Conservation (phyloP, 2,329 filamentous ascomycete genomes). For the Botrytis deweyae region DNA sequence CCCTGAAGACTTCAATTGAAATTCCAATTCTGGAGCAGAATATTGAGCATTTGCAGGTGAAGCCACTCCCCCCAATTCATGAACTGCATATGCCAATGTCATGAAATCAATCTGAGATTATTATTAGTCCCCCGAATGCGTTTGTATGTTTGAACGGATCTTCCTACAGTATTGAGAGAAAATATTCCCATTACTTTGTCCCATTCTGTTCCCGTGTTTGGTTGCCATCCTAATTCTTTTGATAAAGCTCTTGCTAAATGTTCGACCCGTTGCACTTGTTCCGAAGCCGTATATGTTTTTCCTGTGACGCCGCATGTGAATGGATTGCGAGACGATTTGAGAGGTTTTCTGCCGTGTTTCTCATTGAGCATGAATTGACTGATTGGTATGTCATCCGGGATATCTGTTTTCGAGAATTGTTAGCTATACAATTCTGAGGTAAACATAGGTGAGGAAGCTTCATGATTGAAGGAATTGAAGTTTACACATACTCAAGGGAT, state of each 20-base stretch:
- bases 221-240: conserved; percentile 68
- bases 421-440: conserved; percentile 5
- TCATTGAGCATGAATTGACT: conserved; percentile 77
- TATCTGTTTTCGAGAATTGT: conserved; percentile 23
- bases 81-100: conserved; percentile 69
- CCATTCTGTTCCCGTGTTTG: conserved; percentile 72
- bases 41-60: conserved; percentile 86
- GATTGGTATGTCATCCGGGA: conserved; percentile 71
- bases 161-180: conserved; percentile 72
- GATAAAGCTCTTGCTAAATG: conserved; percentile 65
- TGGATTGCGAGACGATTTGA: conserved; percentile 63
- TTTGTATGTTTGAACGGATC: neutral
- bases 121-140: neutral
- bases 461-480: neutral
- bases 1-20: conserved; percentile 75
- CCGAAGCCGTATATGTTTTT: conserved; percentile 59
- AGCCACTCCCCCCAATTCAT: conserved; percentile 70
- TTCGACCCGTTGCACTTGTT: conserved; percentile 66
- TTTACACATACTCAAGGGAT: conserved; percentile 51
- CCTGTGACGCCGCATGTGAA: conserved; percentile 77
- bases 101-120: conserved; percentile 66
- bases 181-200: conserved; percentile 78
- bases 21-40: conserved; percentile 76
- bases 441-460: neutral
- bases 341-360: conserved; percentile 62